Conservation (phyloP, 129 eudicot species). For the Flaveria brownii region DNA sequence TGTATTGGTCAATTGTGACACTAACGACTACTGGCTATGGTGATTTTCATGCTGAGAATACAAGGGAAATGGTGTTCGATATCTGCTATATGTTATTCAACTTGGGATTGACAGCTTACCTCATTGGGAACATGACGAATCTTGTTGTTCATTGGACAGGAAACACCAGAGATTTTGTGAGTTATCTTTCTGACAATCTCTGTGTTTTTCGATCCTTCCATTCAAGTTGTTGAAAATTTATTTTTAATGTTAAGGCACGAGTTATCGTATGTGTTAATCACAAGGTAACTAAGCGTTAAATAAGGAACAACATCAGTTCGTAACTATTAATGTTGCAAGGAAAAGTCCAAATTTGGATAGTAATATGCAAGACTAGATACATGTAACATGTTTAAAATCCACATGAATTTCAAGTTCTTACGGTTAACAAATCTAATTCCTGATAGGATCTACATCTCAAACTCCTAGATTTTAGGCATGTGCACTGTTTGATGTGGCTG, state of each 20-base stretch:
- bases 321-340: not conserved
- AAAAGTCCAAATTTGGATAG: not conserved
- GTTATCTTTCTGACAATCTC: conserved; percentile 31
- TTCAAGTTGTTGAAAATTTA: conserved; percentile 7
- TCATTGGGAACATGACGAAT: conserved; percentile 97
- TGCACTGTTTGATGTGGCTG: not conserved
- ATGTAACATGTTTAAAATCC: conserved; percentile 6
- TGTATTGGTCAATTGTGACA: conserved; percentile 94
- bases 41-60: conserved; percentile 80
- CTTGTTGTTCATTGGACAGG: conserved; percentile 95
- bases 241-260: not conserved
- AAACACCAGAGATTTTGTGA: conserved; percentile 82
- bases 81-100: conserved; percentile 86
- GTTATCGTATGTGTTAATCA: conserved; percentile 15
- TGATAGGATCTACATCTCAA: not conserved
- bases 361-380: conserved; percentile 3
- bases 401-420: not conserved
- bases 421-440: not conserved
- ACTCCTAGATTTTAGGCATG: not conserved
- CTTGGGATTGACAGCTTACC: conserved; percentile 86
- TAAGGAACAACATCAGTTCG: not conserved
- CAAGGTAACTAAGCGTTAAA: not conserved
- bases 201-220: not conserved
- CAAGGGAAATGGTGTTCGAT: conserved; percentile 86
- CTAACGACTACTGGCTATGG: conserved; percentile 93